These are phyloP conservation scores for Inga leiocalycina DNA, from an alignment of 306 rosid genomes.

Conservation along the genomic window DNA sequence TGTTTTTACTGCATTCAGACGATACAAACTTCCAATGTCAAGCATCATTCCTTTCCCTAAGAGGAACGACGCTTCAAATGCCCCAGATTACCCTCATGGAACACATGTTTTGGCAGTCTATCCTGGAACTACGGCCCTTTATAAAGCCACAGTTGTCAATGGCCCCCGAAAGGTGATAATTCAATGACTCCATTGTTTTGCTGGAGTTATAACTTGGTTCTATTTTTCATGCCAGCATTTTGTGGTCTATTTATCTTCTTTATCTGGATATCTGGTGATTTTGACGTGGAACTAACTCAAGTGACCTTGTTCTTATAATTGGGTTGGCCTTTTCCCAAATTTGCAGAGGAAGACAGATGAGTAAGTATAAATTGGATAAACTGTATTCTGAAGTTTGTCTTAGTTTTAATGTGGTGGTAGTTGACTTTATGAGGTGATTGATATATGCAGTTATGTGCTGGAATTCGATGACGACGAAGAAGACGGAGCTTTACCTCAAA, in stretches of 20 bases:
- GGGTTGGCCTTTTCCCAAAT: conserved; percentile 33
- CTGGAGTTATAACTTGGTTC: conserved; percentile 1
- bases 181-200: conserved; percentile 26
- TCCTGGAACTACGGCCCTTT: conserved; percentile 98
- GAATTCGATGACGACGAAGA: conserved; percentile 98
- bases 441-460: conserved; percentile 73
- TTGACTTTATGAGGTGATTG: conserved; percentile 33
- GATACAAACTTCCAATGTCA: conserved; percentile 82
- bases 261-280: conserved; percentile 1
- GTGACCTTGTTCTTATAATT: conserved; percentile 40
- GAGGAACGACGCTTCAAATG: conserved; percentile 77
- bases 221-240: background rate
- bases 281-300: conserved; percentile 44
- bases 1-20: conserved; percentile 50
- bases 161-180: conserved; percentile 79
- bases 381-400: background rate
- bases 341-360: conserved; percentile 94
- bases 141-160: conserved; percentile 94
- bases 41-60: conserved; percentile 92
- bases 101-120: conserved; percentile 92
- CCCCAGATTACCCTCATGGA: conserved; percentile 72
- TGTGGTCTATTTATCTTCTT: conserved; percentile 10
- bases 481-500: conserved; percentile 92
- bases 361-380: conserved; percentile 56
- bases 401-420: background rate